A percentile compares a stretch with the other conserved stretches of the same genome.
Evolutionary conservation across 2,329 filamentous ascomycete genomes (phyloP).

Genomic region (Cryoendolithus antarcticus): DNA sequence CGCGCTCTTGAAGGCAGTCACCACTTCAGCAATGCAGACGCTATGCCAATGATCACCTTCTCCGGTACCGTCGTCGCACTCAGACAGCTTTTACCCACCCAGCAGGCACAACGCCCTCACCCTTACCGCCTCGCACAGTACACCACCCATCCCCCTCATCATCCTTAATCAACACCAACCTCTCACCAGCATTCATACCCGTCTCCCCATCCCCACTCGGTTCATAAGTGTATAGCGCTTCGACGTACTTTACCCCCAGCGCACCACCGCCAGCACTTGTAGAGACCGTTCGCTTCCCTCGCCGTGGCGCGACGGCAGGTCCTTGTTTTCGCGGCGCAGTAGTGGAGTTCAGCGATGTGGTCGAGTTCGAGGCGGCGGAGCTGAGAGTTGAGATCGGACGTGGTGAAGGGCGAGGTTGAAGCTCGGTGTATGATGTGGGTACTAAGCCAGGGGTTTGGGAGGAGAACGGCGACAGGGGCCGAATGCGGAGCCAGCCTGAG

Average conservation of each 20-base stretch:
- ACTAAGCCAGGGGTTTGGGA: constrained; percentile 67
- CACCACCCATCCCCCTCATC: constrained; percentile 93
- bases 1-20: too few relatives aligned
- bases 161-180: constrained; percentile 76
- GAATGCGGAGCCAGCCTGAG: constrained; percentile 81
- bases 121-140: constrained; percentile 72
- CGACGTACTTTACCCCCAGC: constrained; percentile 54
- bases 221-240: constrained; percentile 84
- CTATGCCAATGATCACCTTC: too few relatives aligned
- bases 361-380: constrained; percentile 46
- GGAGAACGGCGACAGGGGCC: constrained; percentile 21
- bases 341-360: constrained; percentile 51
- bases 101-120: constrained; percentile 80
- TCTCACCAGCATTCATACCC: constrained; percentile 81
- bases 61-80: too few relatives aligned
- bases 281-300: constrained; percentile 58
- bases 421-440: constrained; percentile 73
- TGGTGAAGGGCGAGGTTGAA: constrained; percentile 20
- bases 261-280: too few relatives aligned
- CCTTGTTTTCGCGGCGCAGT: constrained; percentile 55
- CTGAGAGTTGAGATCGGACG: constrained; percentile 7
- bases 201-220: constrained; percentile 79
- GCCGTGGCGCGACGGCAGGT: constrained; percentile 67
- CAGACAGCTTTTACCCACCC: constrained; percentile 54
- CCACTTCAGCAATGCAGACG: too few relatives aligned